These are phyloP conservation scores for Mucor piriformis DNA, from an alignment of 371 early-diverging fungal genomes.

Conservation along the genomic window DNA sequence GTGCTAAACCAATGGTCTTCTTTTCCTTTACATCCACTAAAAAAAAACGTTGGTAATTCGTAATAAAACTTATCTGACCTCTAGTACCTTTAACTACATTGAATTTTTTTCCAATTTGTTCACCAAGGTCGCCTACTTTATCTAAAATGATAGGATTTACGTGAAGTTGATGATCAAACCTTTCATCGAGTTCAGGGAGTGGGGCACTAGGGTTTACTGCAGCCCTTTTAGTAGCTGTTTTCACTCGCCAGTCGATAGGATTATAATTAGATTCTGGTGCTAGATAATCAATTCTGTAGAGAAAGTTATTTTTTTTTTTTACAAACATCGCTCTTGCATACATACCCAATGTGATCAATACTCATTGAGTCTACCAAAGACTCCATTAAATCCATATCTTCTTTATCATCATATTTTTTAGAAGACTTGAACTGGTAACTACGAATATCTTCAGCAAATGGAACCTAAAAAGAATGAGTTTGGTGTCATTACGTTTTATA, in stretches of 20 bases:
- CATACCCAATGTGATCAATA: slow-evolving; percentile 10
- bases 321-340: background rate
- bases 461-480: slow-evolving; percentile 45
- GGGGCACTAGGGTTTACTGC: slow-evolving; percentile 55
- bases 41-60: background rate
- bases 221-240: slow-evolving; percentile 58
- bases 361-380: slow-evolving; percentile 17
- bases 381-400: slow-evolving; percentile 5
- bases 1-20: background rate
- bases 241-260: slow-evolving; percentile 60
- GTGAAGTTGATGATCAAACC: slow-evolving; percentile 1
- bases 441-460: slow-evolving; percentile 73
- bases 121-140: slow-evolving; percentile 32
- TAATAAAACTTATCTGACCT: no score
- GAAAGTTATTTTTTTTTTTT: background rate
- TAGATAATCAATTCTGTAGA: slow-evolving; percentile 33
- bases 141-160: slow-evolving; percentile 18
- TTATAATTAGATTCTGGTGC: slow-evolving; percentile 57
- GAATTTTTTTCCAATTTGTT: slow-evolving; percentile 46
- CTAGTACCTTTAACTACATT: slow-evolving; percentile 57
- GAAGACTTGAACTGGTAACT: slow-evolving; percentile 2
- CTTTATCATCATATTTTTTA: background rate
- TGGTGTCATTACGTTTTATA: background rate
- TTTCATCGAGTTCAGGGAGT: slow-evolving; percentile 53
- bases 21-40: background rate